Conservation (phyloP, 352 stramenopile genomes). For the Hyphochytrium catenoides region DNA sequence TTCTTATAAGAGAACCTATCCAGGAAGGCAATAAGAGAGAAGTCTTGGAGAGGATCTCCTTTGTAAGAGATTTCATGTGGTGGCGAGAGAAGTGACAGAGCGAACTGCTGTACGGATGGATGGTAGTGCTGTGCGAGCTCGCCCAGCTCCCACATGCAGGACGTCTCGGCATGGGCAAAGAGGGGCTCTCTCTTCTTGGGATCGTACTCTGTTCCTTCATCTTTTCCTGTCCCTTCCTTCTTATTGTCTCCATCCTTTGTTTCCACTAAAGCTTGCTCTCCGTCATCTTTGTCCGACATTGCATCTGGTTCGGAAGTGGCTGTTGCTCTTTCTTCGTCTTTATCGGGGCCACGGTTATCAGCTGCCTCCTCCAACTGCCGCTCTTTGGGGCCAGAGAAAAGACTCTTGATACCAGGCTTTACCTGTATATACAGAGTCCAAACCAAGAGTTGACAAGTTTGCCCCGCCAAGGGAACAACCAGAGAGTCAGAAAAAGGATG, state of each 20-base stretch:
- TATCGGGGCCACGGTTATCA: no score
- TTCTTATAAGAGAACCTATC: constrained; percentile 98
- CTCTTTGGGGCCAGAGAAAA: no score
- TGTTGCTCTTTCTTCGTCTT: no score
- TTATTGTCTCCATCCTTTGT: constrained; percentile 16
- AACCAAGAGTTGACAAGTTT: no score
- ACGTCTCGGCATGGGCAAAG: constrained; percentile 32
- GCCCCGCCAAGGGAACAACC: no score
- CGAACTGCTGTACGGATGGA: constrained; percentile 80
- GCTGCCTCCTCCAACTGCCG: no score
- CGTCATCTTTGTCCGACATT: constrained; percentile 1
- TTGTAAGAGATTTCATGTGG: constrained; percentile 73
- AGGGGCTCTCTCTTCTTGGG: constrained; percentile 58
- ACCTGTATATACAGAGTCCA: no score
- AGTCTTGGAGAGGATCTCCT: constrained; percentile 88
- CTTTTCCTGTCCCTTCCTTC: constrained; percentile 1
- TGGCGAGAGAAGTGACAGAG: constrained; percentile 42
- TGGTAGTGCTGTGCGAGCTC: constrained; percentile 82
- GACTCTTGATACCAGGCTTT: no score
- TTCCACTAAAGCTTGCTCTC: background rate
- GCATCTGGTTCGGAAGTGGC: no score
- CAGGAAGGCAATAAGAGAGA: constrained; percentile 87
- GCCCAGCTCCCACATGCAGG: constrained; percentile 76
- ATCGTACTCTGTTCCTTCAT: constrained; percentile 32
- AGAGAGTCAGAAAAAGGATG: no score